These are phyloP conservation scores for Ceratobasidium sp. DNA, from an alignment of 1,284 basidiomycete species.

Conservation along the genomic window DNA sequence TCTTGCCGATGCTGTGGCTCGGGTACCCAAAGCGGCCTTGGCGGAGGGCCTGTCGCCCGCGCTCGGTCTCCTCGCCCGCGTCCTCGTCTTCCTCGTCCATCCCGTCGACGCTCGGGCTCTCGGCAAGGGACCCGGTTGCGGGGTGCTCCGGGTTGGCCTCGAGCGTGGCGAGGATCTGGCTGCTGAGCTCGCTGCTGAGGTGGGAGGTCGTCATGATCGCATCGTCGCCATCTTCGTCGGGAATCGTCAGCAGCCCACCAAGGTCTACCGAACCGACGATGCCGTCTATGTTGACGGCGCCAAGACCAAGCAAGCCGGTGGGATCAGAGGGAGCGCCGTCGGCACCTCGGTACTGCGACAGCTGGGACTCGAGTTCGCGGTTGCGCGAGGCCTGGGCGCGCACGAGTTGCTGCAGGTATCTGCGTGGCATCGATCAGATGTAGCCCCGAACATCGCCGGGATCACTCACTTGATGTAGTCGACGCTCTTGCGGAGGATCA, in stretches of 20 bases:
- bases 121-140: neutral
- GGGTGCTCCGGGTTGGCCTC: conserved; percentile 10
- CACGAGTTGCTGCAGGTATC: conserved; percentile 85
- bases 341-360: conserved; percentile 55
- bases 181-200: conserved; percentile 17
- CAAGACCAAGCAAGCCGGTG: neutral
- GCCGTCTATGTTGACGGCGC: neutral
- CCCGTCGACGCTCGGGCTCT: conserved; percentile 23
- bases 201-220: neutral
- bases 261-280: neutral
- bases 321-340: neutral
- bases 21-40: conserved; percentile 13
- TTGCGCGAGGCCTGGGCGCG: conserved; percentile 78
- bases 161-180: conserved; percentile 25
- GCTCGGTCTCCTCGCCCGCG: conserved; percentile 14
- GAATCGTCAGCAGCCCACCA: conserved; percentile 15
- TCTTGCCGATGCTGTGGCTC: conserved; percentile 32
- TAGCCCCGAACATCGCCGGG: neutral
- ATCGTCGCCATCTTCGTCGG: conserved; percentile 32
- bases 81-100: conserved; percentile 30
- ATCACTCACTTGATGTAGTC: conserved; percentile 78
- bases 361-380: conserved; percentile 75
- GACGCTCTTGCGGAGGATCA: conserved; percentile 87
- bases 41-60: conserved; percentile 26
- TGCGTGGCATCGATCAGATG: conserved; percentile 49